phyloP scores from a whole-genome alignment of 441 rosid genomes.

The Gossypium davidsonii region DNA sequence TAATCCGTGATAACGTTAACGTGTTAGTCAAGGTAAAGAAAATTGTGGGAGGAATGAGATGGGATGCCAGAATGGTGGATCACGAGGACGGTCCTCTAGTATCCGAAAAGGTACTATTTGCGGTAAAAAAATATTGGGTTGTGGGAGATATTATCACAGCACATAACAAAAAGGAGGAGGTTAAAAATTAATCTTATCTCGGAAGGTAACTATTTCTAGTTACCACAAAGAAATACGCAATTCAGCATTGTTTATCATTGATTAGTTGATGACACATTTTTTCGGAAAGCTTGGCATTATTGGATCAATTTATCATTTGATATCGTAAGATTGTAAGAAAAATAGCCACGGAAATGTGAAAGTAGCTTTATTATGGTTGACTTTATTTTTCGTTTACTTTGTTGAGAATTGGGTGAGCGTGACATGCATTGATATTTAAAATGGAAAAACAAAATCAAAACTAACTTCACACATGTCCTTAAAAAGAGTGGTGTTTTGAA shows the following conservation, averaged over 20 bases:
- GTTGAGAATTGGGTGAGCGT: no score
- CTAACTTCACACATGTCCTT: no score
- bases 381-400: no score
- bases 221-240: slow-evolving; percentile 6
- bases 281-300: no score
- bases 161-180: slow-evolving; percentile 8
- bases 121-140: slow-evolving; percentile 32
- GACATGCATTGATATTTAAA: no score
- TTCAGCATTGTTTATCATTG: not conserved
- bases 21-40: slow-evolving; percentile 11
- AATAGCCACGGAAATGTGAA: no score
- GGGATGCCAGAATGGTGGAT: slow-evolving; percentile 38
- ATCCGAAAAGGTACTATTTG: slow-evolving; percentile 31
- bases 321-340: no score
- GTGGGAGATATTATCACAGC: slow-evolving; percentile 17
- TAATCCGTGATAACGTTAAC: not conserved
- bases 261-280: not conserved
- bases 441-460: no score
- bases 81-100: slow-evolving; percentile 41
- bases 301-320: no score
- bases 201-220: not conserved
- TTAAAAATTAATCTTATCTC: not conserved
- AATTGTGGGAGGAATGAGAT: slow-evolving; percentile 34
- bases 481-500: no score
- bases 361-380: no score